Evolutionary conservation across 2,329 filamentous ascomycete genomes (phyloP).

Genomic region (Xylariaceae sp.): DNA sequence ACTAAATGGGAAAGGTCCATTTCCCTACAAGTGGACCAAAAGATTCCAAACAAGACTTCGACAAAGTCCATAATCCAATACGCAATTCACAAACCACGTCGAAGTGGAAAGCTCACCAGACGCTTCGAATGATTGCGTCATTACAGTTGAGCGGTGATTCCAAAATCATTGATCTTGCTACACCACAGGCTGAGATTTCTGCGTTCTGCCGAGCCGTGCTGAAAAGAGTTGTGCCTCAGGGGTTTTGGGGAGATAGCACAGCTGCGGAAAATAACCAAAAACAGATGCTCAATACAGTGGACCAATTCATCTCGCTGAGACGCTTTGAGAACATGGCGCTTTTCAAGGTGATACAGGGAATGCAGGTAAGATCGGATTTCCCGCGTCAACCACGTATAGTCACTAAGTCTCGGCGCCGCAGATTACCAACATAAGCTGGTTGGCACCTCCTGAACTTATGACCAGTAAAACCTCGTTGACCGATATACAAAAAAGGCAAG

Average conservation of each 20-base stretch:
- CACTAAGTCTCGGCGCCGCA: conserved; percentile 30
- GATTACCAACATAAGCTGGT: conserved; percentile 70
- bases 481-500: conserved; percentile 70
- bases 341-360: conserved; percentile 69
- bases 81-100: conserved; percentile 13
- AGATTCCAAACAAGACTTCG: conserved; percentile 4
- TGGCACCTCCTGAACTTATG: conserved; percentile 50
- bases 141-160: conserved; percentile 37
- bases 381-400: too few relatives aligned
- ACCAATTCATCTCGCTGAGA: conserved; percentile 71
- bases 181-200: conserved; percentile 65
- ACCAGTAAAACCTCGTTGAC: conserved; percentile 60
- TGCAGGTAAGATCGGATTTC: conserved; percentile 57
- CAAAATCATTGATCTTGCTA: conserved; percentile 64
- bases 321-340: conserved; percentile 78
- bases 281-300: conserved; percentile 62
- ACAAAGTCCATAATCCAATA: conserved; percentile 5
- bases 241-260: conserved; percentile 65
- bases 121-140: conserved; percentile 16
- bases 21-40: conserved; percentile 9
- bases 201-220: conserved; percentile 81
- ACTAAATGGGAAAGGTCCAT: conserved; percentile 20
- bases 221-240: conserved; percentile 65
- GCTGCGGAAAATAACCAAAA: conserved; percentile 56
- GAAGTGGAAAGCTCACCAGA: conserved; percentile 16